phyloP scores from a whole-genome alignment of 441 rosid species.

The Eutrema salsugineum region DNA sequence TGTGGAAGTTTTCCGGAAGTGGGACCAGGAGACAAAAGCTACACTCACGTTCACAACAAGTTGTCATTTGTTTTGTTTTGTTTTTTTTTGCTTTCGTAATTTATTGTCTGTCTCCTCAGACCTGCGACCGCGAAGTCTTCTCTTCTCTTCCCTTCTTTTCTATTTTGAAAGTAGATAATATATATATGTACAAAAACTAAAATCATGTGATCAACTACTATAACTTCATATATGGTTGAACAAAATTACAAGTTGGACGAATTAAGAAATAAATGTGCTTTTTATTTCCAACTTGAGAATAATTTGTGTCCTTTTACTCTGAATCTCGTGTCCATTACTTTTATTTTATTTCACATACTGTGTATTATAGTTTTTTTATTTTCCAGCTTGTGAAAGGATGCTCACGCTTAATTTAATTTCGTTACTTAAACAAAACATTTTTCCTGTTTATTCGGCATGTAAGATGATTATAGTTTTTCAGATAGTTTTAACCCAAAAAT shows the following conservation, averaged over 20 bases:
- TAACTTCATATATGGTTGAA: background rate
- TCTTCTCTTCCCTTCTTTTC: background rate
- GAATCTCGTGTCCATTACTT: background rate
- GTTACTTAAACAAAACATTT: background rate
- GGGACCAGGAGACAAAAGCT: slow-evolving; percentile 11
- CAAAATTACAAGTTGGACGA: slow-evolving; percentile 1
- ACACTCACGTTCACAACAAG: background rate
- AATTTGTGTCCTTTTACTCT: background rate
- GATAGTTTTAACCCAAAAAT: too few relatives aligned
- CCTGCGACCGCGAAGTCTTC: background rate
- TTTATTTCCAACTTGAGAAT: background rate
- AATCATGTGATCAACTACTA: slow-evolving; percentile 8
- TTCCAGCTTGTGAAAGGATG: background rate
- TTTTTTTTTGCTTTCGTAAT: background rate
- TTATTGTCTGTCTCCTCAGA: background rate
- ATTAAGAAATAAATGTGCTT: background rate
- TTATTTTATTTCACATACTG: background rate
- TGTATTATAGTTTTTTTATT: background rate
- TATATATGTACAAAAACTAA: background rate
- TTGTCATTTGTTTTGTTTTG: background rate
- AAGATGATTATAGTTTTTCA: too few relatives aligned
- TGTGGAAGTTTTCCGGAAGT: background rate
- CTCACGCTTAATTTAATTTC: background rate
- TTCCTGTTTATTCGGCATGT: background rate
- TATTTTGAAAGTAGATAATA: background rate